Conservation (phyloP, 2,329 filamentous ascomycete species). For the Fonsecaea monophora region DNA sequence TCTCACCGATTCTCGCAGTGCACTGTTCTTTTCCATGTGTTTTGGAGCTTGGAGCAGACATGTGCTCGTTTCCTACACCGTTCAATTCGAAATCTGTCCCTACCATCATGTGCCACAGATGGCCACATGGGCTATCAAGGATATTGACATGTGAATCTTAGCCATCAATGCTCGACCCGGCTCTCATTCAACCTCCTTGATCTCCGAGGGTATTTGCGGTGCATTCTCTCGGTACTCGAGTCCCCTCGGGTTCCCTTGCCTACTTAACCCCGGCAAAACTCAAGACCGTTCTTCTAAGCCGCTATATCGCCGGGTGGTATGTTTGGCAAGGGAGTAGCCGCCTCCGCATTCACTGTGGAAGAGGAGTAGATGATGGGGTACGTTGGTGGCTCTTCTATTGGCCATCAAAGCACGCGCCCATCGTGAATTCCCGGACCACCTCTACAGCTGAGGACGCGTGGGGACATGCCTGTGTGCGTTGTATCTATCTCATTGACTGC, state of each 20-base stretch:
- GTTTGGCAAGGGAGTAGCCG: constrained; percentile 26
- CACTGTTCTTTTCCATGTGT: constrained; percentile 3
- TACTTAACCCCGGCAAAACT: constrained; percentile 5
- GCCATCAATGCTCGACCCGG: background rate
- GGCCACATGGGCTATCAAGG: background rate
- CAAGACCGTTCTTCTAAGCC: background rate
- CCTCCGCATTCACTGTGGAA: constrained; percentile 30
- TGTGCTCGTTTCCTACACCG: constrained; percentile 20
- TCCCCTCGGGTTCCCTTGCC: constrained; percentile 8
- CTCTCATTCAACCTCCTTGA: background rate
- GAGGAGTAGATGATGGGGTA: constrained; percentile 12
- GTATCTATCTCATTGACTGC: constrained; percentile 7
- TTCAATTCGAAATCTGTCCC: background rate
- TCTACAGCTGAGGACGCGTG: constrained; percentile 2
- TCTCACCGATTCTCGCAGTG: constrained; percentile 19
- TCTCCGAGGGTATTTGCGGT: background rate
- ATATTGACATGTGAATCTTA: constrained; percentile 7
- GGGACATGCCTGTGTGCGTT: constrained; percentile 7
- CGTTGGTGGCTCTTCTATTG: constrained; percentile 6
- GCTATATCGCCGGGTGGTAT: constrained; percentile 15
- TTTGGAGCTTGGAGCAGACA: constrained; percentile 9
- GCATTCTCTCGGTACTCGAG: no score
- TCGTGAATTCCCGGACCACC: constrained; percentile 21
- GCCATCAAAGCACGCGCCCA: background rate
- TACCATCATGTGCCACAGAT: constrained; percentile 1